Base-by-base conservation (phyloP, 768 basidiomycete genomes). In the Amanita pseudoporphyria region DNA sequence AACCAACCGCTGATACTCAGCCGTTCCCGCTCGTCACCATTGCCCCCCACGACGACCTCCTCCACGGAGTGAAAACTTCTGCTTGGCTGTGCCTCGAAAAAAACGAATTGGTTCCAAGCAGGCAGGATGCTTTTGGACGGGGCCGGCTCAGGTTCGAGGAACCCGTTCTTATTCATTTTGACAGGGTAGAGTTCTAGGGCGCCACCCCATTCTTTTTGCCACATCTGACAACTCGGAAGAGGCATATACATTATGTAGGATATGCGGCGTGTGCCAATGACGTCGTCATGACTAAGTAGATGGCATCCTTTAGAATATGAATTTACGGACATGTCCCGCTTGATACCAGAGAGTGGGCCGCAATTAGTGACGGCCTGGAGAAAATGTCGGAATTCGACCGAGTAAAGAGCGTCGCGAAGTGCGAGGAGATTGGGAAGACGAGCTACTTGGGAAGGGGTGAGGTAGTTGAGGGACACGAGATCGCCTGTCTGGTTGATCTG, bases 201-300 rank as follows among this genome's bases (percentile, higher is more conserved):
- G 22, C 95, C 95, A 30, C 95, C 95, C 82, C 87, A 96, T 53
- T 87, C 83, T 38, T 79, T 76, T 60, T 85, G 77, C 95, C 95
- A 98, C 40, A 79, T 72, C 52, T 80, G 71, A 58, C 76, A 76
- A 62, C 73, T 67, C 22, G 85, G 83, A 54, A 84, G 74, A 16
- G 94, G 94, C 76, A 97, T 87, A 69, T 98, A 98, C 43, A 97
- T 82, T 67, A 98, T 95, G 71, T 95, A 98, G 1, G 90, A 94
- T 47, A 97, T 87, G 36, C 91, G 80, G 21, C 95, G 84, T 6
- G 91, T 79, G 53, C 92, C 92, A 61, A 97, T 97, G 21, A 95
- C 94, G 64, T 98, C 95, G 81, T 98, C 95, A 71, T 98, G 95
- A 65, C 95, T 90, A 59, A 98, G 82, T 9, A 98, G 78, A 67